phyloP scores from a whole-genome alignment of 345 rosid genomes.

The Ceriops zippeliana region DNA sequence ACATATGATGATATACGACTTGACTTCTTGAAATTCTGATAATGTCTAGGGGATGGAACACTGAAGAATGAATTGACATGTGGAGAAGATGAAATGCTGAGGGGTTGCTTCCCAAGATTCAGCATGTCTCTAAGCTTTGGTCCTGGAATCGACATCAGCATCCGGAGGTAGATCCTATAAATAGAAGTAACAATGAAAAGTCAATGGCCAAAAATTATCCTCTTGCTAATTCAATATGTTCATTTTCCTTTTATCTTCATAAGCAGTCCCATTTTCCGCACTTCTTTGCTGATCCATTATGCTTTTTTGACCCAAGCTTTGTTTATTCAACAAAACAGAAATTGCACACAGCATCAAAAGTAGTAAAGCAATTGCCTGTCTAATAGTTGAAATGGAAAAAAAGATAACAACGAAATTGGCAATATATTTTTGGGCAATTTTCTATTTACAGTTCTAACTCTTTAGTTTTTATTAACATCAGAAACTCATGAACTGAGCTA shows the following conservation, averaged over 20 bases:
- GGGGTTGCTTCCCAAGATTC: slow-evolving; percentile 61
- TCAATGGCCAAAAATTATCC: not conserved
- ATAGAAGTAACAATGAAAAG: slow-evolving; percentile 19
- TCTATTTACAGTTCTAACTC: too few species aligned
- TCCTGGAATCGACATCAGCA: slow-evolving; percentile 86
- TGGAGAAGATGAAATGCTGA: slow-evolving; percentile 60
- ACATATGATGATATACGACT: slow-evolving; percentile 57
- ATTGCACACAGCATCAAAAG: not conserved
- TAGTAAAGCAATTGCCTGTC: not conserved
- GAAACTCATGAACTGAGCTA: too few species aligned
- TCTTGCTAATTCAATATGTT: too few species aligned
- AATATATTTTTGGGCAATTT: too few species aligned
- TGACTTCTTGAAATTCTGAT: slow-evolving; percentile 56
- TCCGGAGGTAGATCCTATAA: slow-evolving; percentile 83
- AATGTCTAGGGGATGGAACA: slow-evolving; percentile 56
- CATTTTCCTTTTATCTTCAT: too few species aligned
- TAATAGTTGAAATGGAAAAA: too few species aligned
- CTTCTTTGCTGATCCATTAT: not conserved
- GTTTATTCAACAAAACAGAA: not conserved
- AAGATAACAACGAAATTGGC: too few species aligned
- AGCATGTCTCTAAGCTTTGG: slow-evolving; percentile 61
- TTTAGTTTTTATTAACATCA: too few species aligned
- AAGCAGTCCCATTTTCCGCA: too few species aligned
- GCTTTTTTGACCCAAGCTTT: not conserved
- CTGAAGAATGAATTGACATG: slow-evolving; percentile 64